A percentile compares a stretch with the other conserved stretches of the same genome.
Conservation (phyloP, 1,284 basidiomycete species). For the Naganishia sp. region DNA sequence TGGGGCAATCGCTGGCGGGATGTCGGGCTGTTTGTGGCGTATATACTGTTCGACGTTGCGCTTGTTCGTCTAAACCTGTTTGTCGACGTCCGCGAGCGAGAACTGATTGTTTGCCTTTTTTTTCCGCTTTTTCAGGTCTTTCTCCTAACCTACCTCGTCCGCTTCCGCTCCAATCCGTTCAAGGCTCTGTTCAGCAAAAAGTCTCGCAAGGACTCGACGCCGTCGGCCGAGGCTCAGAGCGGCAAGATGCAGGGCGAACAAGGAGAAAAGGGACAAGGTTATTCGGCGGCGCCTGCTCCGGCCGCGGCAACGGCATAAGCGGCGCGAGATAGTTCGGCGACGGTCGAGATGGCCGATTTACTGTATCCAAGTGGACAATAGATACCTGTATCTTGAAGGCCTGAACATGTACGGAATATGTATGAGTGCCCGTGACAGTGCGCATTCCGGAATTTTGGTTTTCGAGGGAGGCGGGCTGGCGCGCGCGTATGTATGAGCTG, state of each 20-base stretch:
- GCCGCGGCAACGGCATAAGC: slow-evolving; percentile 6
- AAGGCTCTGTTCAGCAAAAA: slow-evolving; percentile 10
- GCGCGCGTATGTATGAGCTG: neutral
- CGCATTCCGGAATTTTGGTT: no score
- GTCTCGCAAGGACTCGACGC: slow-evolving; percentile 12
- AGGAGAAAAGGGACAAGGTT: slow-evolving; percentile 19
- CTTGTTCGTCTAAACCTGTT: slow-evolving; percentile 54
- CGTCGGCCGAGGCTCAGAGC: slow-evolving; percentile 11
- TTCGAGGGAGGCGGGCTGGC: no score
- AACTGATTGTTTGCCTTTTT: neutral
- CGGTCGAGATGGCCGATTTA: neutral
- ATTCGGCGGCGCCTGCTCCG: slow-evolving; percentile 12
- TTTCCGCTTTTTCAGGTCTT: slow-evolving; percentile 16
- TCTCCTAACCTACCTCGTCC: slow-evolving; percentile 23
- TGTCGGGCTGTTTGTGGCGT: slow-evolving; percentile 64
- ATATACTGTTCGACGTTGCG: slow-evolving; percentile 67
- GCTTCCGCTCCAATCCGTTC: slow-evolving; percentile 28
- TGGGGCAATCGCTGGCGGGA: slow-evolving; percentile 72
- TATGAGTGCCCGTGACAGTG: no score
- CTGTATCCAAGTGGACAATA: neutral
- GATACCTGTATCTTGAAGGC: neutral
- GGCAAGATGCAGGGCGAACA: slow-evolving; percentile 11
- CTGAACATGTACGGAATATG: no score
- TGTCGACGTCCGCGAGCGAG: no score
- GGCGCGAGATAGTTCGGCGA: neutral